Base-by-base conservation (phyloP, 352 stramenopile species). In the Globisporangium sylvaticum region DNA sequence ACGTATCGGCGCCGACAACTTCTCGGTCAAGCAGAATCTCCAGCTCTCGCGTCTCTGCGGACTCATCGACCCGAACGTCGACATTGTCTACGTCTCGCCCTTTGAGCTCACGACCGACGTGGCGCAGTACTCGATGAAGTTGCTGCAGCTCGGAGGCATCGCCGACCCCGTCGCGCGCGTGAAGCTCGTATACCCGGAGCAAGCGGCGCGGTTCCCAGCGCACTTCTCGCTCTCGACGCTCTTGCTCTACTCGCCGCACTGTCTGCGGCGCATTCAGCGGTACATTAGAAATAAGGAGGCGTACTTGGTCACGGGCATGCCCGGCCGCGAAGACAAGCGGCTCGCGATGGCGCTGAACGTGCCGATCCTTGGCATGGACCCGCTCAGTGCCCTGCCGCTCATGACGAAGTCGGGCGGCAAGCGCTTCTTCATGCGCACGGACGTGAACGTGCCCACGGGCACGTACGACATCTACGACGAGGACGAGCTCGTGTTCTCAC, bases 381-480 rank as follows among this genome's bases (percentile, higher is more conserved):
- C 87, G 31, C 61, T 76, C 52, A 65, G 75, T 14, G 75, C 74
- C 0, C 44, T 85, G 24, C 76, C 88, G 6, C 74, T 94, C 32
- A 66, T 88, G 52, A 95, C 89, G 27, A 80, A 88, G 42, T 96
- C 91, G 0, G 88, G 87, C 20, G 76, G 73, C 65, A 97, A 97
- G 66, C 74, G 85, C 4, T 69, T 95, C 14, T 93, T 96, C 59
- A 87, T 90, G 44, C 78, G 85, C 54, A 85, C 89, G 1, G 87
- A 96, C 60, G 89, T 97, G 20, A 96, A 94, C 68, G 84, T 94
- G 3, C 90, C 88, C 18, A 83, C 78, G 5, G 92, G 90, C 29
- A 90, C 87, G 6, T 93, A 96, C 68, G 92, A 97, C 62, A 72
- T 98, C 32, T 97, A 96, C 67, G 81, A 95, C 64, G 84, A 95